A percentile compares a stretch with the other conserved stretches of the same genome.
These are phyloP conservation scores for Vicia sativa DNA, from an alignment of 306 rosid species.

Conservation along the genomic window DNA sequence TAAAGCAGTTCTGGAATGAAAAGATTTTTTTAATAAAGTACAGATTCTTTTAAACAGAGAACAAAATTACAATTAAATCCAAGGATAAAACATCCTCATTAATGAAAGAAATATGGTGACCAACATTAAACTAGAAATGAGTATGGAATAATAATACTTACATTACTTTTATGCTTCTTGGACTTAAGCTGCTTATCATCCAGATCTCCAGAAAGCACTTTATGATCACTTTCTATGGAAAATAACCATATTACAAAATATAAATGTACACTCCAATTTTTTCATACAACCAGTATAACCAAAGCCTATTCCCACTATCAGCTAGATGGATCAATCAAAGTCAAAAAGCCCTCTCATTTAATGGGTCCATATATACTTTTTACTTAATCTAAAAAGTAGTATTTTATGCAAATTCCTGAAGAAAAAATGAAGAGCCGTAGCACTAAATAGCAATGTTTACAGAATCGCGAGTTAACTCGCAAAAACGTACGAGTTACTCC, in stretches of 20 bases:
- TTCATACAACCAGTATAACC: neutral
- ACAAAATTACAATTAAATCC: neutral
- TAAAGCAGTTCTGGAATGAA: slow-evolving; percentile 2
- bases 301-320: neutral
- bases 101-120: neutral
- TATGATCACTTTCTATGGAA: slow-evolving; percentile 48
- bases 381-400: neutral
- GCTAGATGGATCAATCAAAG: slow-evolving; percentile 3
- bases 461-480: no score
- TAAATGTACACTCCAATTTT: slow-evolving; percentile 1
- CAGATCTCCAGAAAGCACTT: slow-evolving; percentile 46
- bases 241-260: slow-evolving; percentile 38
- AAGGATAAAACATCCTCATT: slow-evolving; percentile 6
- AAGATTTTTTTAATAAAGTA: neutral
- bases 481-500: no score
- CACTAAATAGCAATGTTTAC: slow-evolving; percentile 14
- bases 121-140: slow-evolving; percentile 30
- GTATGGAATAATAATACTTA: slow-evolving; percentile 33
- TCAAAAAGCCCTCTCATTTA: neutral
- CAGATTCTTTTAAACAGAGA: neutral
- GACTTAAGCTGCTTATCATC: slow-evolving; percentile 54
- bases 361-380: neutral
- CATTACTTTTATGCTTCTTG: slow-evolving; percentile 51
- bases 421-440: neutral
- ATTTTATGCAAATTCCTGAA: slow-evolving; percentile 14